Percentiles rank a stretch among this genome's conserved stretches.
Conservation (phyloP, 2,329 filamentous ascomycete genomes). For the Claviceps spartinae region DNA sequence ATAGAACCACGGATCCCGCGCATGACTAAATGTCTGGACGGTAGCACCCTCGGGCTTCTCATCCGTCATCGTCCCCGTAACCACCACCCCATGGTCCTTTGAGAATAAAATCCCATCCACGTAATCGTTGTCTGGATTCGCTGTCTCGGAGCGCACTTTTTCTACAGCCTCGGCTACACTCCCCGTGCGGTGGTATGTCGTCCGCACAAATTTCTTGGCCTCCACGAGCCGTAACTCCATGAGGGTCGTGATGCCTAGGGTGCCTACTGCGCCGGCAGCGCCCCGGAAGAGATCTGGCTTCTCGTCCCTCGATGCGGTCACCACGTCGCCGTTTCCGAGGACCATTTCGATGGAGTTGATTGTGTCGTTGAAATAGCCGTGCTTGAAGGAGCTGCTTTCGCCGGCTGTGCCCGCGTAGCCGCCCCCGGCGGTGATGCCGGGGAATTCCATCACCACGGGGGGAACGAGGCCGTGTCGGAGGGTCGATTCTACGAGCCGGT, state of each 20-base stretch:
- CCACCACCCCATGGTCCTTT: conserved; percentile 47
- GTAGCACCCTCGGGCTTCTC: conserved; percentile 24
- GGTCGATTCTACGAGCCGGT: conserved; percentile 51
- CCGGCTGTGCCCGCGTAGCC: conserved; percentile 59
- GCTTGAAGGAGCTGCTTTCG: conserved; percentile 55
- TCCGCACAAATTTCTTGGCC: conserved; percentile 46
- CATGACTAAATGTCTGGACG: conserved; percentile 42
- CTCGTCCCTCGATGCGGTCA: conserved; percentile 32
- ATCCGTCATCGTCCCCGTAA: conserved; percentile 50
- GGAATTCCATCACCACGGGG: conserved; percentile 64
- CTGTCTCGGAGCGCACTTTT: conserved; percentile 34
- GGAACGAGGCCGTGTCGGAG: conserved; percentile 53
- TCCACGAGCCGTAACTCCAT: conserved; percentile 50
- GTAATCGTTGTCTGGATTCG: conserved; percentile 43
- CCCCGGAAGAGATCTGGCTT: conserved; percentile 47
- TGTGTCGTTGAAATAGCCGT: conserved; percentile 58
- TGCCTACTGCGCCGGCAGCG: conserved; percentile 54
- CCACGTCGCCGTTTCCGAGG: conserved; percentile 50
- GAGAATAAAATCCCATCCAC: conserved; percentile 60
- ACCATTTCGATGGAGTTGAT: conserved; percentile 55
- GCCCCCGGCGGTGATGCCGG: conserved; percentile 60
- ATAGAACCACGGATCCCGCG: conserved; percentile 64
- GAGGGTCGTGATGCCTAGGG: conserved; percentile 52
- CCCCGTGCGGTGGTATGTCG: conserved; percentile 44
- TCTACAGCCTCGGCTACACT: conserved; percentile 34